phyloP scores from a whole-genome alignment of 2,329 filamentous ascomycete genomes.

The Paecilomyces fulvus region DNA sequence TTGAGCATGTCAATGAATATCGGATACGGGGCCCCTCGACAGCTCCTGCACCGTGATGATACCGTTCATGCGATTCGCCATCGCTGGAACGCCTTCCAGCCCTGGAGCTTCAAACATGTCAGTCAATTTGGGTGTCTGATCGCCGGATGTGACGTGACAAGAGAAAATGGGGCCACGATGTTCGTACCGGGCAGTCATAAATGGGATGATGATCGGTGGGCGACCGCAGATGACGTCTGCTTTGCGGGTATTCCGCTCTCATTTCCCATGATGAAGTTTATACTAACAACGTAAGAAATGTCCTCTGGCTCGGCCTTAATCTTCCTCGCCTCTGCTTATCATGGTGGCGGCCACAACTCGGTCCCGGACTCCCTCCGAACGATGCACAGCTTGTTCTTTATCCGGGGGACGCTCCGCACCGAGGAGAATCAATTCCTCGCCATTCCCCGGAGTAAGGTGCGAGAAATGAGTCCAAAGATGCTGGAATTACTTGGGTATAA shows the following conservation, averaged over 20 bases:
- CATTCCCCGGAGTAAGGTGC: slow-evolving; percentile 20
- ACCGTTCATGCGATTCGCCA: slow-evolving; percentile 22
- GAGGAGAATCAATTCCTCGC: slow-evolving; percentile 30
- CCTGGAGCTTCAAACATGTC: slow-evolving; percentile 3
- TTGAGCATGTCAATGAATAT: slow-evolving; percentile 21
- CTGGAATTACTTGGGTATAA: slow-evolving; percentile 24
- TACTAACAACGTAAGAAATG: slow-evolving; percentile 21
- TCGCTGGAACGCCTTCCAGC: slow-evolving; percentile 3
- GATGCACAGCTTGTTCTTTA: slow-evolving; percentile 24
- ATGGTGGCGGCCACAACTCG: slow-evolving; percentile 25
- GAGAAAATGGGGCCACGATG: slow-evolving; percentile 26
- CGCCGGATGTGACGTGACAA: slow-evolving; percentile 17
- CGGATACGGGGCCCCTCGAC: slow-evolving; percentile 20
- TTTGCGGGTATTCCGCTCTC: slow-evolving; percentile 17
- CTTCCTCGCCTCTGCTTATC: slow-evolving; percentile 24
- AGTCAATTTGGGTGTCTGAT: slow-evolving; percentile 21
- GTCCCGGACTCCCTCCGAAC: slow-evolving; percentile 15
- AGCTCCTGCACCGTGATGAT: slow-evolving; percentile 24
- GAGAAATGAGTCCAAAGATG: slow-evolving; percentile 25
- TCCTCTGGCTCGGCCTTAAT: slow-evolving; percentile 27
- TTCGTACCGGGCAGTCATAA: slow-evolving; percentile 23
- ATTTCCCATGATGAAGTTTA: slow-evolving; percentile 9
- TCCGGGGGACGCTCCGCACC: slow-evolving; percentile 18
- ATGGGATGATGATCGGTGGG: slow-evolving; percentile 19
- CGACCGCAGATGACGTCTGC: slow-evolving; percentile 21